phyloP scores from a whole-genome alignment of 1,139 yeast genomes.

The Yamadazyma taylorii region DNA sequence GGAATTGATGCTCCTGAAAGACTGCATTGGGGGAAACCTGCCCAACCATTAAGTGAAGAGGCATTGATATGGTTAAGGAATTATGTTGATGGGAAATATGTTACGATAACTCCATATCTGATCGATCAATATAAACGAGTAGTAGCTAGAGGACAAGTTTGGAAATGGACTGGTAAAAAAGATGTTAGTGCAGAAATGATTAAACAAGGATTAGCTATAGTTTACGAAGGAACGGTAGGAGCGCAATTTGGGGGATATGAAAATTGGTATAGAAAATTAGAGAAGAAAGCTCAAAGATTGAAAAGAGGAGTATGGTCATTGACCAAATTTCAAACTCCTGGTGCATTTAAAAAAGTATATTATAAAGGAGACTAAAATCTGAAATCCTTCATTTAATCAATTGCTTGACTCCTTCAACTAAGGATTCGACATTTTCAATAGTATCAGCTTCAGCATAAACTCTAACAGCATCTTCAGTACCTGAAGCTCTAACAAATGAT shows the following conservation, averaged over 20 bases:
- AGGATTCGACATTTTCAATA: constrained; percentile 31
- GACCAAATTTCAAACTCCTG: constrained; percentile 64
- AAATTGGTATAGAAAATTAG: constrained; percentile 54
- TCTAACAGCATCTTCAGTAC: constrained; percentile 97
- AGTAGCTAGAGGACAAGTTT: constrained; percentile 76
- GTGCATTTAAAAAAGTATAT: constrained; percentile 64
- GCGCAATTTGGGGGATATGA: constrained; percentile 88
- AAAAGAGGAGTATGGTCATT: constrained; percentile 74
- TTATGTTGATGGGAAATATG: constrained; percentile 62
- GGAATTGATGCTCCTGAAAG: constrained; percentile 99
- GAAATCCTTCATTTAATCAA: constrained; percentile 26
- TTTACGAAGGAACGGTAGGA: constrained; percentile 77
- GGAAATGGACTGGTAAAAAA: constrained; percentile 71
- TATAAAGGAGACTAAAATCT: constrained; percentile 12
- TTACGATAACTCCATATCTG: constrained; percentile 74
- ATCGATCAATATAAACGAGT: constrained; percentile 88
- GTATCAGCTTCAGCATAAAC: constrained; percentile 87
- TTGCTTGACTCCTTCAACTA: constrained; percentile 34
- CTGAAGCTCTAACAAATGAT: constrained; percentile 94
- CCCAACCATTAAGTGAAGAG: constrained; percentile 86
- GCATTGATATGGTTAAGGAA: constrained; percentile 74
- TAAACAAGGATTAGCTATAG: constrained; percentile 76
- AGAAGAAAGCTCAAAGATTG: constrained; percentile 55
- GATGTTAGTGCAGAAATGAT: constrained; percentile 91
- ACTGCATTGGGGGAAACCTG: constrained; percentile 91